Conservation (phyloP, 306 rosid species). For the Purshia tridentata region DNA sequence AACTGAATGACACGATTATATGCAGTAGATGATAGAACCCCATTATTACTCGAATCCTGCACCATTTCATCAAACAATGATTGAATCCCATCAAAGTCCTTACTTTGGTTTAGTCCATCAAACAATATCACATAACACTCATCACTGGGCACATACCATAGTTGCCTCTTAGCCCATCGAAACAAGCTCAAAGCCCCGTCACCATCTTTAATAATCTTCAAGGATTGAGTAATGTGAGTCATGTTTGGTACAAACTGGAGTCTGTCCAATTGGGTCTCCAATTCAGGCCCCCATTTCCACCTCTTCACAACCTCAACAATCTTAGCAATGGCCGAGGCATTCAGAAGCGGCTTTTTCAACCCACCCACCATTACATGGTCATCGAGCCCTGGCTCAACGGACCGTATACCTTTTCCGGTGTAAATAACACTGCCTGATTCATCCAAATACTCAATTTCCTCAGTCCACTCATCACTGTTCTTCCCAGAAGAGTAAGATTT, state of each 20-base stretch:
- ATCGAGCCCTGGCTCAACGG: conserved; percentile 82
- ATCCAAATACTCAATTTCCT: conserved; percentile 86
- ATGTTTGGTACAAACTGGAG: conserved; percentile 82
- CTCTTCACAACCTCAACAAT: conserved; percentile 82
- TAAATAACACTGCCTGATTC: conserved; percentile 79
- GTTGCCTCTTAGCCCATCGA: conserved; percentile 88
- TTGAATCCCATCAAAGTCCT: conserved; percentile 78
- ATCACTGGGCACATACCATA: conserved; percentile 74
- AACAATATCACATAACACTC: conserved; percentile 70
- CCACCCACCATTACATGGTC: conserved; percentile 93
- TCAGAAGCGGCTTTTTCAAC: conserved; percentile 66
- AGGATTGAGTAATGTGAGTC: conserved; percentile 65
- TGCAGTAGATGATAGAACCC: conserved; percentile 45
- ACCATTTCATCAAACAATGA: conserved; percentile 83
- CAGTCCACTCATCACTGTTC: conserved; percentile 56
- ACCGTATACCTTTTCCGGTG: conserved; percentile 76
- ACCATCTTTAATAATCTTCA: conserved; percentile 60
- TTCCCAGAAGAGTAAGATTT: conserved; percentile 51
- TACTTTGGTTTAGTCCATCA: conserved; percentile 63
- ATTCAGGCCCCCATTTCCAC: conserved; percentile 99
- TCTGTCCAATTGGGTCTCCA: conserved; percentile 86
- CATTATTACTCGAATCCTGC: conserved; percentile 52
- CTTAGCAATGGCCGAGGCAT: conserved; percentile 78
- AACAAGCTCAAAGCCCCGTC: conserved; percentile 78
- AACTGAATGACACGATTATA: conserved; percentile 73